phyloP scores from a whole-genome alignment of 1,284 basidiomycete genomes.

The Xerocomus nothofagi region DNA sequence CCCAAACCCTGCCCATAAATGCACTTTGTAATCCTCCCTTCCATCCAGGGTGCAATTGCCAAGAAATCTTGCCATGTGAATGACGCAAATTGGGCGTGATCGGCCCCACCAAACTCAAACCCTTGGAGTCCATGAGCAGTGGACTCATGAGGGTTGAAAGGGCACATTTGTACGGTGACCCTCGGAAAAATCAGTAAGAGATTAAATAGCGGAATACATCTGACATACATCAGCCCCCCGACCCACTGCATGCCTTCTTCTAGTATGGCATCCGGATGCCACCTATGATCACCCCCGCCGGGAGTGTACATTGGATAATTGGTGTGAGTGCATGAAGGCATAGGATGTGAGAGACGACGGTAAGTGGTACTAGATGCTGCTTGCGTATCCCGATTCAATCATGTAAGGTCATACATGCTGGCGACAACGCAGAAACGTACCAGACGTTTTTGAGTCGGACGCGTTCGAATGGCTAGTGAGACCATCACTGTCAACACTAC shows the following conservation, averaged over 20 bases:
- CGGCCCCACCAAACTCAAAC: slow-evolving; percentile 47
- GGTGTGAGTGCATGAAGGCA: slow-evolving; percentile 51
- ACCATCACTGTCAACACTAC: neutral
- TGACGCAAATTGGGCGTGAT: slow-evolving; percentile 61
- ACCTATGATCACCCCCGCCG: slow-evolving; percentile 65
- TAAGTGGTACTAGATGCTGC: slow-evolving; percentile 32
- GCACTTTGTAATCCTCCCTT: slow-evolving; percentile 56
- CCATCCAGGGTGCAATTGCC: slow-evolving; percentile 76
- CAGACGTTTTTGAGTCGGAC: neutral
- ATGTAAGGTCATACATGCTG: neutral
- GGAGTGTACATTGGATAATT: slow-evolving; percentile 74
- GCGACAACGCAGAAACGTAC: slow-evolving; percentile 7
- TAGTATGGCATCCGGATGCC: slow-evolving; percentile 55
- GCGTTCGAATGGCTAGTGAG: neutral
- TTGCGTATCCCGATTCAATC: neutral
- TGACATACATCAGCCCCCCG: slow-evolving; percentile 64
- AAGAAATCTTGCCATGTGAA: slow-evolving; percentile 67
- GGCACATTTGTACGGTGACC: slow-evolving; percentile 63
- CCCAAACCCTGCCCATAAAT: slow-evolving; percentile 72
- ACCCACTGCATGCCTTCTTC: slow-evolving; percentile 71
- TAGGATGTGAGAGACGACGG: slow-evolving; percentile 51
- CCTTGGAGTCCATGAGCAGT: slow-evolving; percentile 44
- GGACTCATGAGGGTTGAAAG: slow-evolving; percentile 43
- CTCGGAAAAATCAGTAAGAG: slow-evolving; percentile 36
- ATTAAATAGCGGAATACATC: neutral